Conservation (phyloP, 75 land plant genomes). For the Adiantum capillusveneris region DNA sequence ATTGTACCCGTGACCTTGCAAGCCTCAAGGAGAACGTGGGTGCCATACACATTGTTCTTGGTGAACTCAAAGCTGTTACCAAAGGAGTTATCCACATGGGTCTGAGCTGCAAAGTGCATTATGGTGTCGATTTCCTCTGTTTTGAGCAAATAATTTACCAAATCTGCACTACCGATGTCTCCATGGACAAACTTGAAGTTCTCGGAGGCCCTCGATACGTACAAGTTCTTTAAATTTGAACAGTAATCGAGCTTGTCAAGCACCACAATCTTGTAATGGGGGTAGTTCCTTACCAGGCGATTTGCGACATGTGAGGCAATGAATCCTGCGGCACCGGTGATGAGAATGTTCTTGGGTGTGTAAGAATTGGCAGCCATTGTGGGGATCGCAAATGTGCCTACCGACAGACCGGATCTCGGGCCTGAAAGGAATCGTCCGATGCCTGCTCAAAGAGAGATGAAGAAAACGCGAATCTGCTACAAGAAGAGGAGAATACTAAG, state of each 20-base stretch:
- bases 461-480: neutral
- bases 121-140: slow-evolving; percentile 70
- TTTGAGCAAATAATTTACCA: slow-evolving; percentile 60
- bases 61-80: slow-evolving; percentile 76
- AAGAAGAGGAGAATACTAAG: neutral
- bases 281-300: slow-evolving; percentile 53
- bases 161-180: slow-evolving; percentile 67
- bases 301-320: slow-evolving; percentile 77
- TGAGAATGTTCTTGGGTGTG: slow-evolving; percentile 58
- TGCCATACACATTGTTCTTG: slow-evolving; percentile 70
- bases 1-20: slow-evolving; percentile 61
- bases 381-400: neutral
- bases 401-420: neutral
- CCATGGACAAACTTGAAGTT: slow-evolving; percentile 79
- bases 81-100: slow-evolving; percentile 72
- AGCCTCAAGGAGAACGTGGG: slow-evolving; percentile 70
- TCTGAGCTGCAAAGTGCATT: slow-evolving; percentile 78
- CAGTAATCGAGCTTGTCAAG: slow-evolving; percentile 78
- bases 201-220: slow-evolving; percentile 33
- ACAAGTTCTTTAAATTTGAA: slow-evolving; percentile 64
- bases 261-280: slow-evolving; percentile 68
- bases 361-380: slow-evolving; percentile 10
- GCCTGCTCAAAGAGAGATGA: neutral
- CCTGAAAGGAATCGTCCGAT: neutral
- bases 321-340: slow-evolving; percentile 74